phyloP scores from a whole-genome alignment of 305 asterid species.

The Ilex paraguariensis region DNA sequence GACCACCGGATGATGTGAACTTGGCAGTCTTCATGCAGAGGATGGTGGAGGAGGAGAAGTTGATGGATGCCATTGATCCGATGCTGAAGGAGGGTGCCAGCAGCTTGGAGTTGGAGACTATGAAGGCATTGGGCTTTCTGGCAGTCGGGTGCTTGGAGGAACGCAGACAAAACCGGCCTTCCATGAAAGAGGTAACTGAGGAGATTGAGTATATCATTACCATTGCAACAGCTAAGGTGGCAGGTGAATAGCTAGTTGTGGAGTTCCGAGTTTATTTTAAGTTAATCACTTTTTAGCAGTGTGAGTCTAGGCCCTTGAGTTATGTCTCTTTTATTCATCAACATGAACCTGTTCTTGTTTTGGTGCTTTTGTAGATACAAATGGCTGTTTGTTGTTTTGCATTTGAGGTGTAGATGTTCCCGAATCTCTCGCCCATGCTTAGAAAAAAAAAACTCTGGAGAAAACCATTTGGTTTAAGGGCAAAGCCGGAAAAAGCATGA shows the following conservation, averaged over 20 bases:
- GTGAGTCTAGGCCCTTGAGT: too few relatives aligned
- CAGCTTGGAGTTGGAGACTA: slow-evolving; percentile 61
- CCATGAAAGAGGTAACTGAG: slow-evolving; percentile 90
- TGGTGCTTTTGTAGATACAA: too few relatives aligned
- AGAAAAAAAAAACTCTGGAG: too few relatives aligned
- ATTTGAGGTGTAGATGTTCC: too few relatives aligned
- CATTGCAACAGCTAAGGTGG: slow-evolving; percentile 31
- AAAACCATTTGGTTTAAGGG: too few relatives aligned
- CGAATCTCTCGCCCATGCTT: too few relatives aligned
- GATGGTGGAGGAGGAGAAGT: slow-evolving; percentile 68
- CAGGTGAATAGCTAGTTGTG: slow-evolving; percentile 4
- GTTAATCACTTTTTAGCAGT: too few relatives aligned
- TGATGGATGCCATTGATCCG: slow-evolving; percentile 77
- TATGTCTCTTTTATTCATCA: too few relatives aligned
- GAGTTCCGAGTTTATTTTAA: too few relatives aligned
- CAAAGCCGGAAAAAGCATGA: too few relatives aligned
- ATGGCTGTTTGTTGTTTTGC: too few relatives aligned
- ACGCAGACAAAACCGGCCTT: slow-evolving; percentile 71
- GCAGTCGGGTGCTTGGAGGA: slow-evolving; percentile 89
- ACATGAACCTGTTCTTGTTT: too few relatives aligned
- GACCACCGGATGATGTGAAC: slow-evolving; percentile 70
- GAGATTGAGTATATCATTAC: slow-evolving; percentile 79
- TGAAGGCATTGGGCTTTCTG: slow-evolving; percentile 83
- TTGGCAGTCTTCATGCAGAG: slow-evolving; percentile 69
- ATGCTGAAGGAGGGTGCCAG: slow-evolving; percentile 57